Base-by-base conservation (phyloP, 805 yeast genomes). In the Sugiyamaella marilandica region DNA sequence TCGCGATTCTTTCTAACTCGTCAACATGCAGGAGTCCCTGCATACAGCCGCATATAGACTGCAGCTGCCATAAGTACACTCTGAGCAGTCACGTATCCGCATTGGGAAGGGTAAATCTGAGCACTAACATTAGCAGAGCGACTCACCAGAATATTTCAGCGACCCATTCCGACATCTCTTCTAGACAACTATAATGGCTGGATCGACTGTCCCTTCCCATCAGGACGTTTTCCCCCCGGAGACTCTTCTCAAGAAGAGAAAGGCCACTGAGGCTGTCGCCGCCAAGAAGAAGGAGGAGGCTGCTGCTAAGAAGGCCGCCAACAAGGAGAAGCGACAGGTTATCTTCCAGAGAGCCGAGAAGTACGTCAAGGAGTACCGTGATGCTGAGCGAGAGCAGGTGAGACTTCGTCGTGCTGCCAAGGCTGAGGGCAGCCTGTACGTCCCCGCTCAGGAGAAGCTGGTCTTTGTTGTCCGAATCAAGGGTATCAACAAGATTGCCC, bases 401-500 rank as follows among this genome's bases (percentile, higher is more conserved):
- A 78, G 81, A 55, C 95, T 96, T 70, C 84, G 84, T 82, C 87
- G 96, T 78, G 88, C 86, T 64, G 97, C 97, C 68, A 88, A 86
- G 82, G 90, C 94, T 75, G 78, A 83, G 72, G 95, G 95, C 76
- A 84, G 94, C 71, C 87, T 84, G 90, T 91, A 84, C 82, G 88
- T 84, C 62, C 85, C 82, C 81, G 97, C 95, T 76, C 92, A 91
- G 83, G 83, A 84, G 71, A 90, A 88, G 79, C 85, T 91, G 71
- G 95, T 88, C 65, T 89, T 91, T 76, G 95, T 91, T 72, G 83
- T 91, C 76, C 89, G 98, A 86, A 91, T 91, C 85, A 91, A 91
- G 92, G 97, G 97, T 91, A 88, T 91, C 77, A 87, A 81, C 91
- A 91, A 90, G 86, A 89, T 91, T 70, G 87, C 97, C 73, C 97